phyloP scores from a whole-genome alignment of 2,329 filamentous ascomycete genomes.

The Elsinoe arachidis region DNA sequence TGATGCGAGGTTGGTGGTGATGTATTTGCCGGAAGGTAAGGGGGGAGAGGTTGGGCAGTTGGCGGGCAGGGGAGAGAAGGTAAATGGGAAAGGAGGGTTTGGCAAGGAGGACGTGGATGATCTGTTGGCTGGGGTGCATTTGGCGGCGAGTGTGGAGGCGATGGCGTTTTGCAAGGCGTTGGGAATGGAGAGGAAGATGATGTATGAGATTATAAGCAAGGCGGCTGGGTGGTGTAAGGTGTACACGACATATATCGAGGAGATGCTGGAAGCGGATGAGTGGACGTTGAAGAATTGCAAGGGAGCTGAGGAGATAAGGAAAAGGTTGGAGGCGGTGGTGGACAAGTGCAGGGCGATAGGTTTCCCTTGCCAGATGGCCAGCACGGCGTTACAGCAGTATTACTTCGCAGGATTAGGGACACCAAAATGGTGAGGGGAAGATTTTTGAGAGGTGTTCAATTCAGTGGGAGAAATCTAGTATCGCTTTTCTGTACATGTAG shows the following conservation, averaged over 20 bases:
- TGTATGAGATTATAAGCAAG: conserved; percentile 40
- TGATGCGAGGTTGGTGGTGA: conserved; percentile 48
- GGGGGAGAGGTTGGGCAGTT: conserved; percentile 25
- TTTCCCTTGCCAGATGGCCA: conserved; percentile 30
- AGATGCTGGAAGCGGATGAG: conserved; percentile 27
- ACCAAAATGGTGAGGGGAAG: conserved; percentile 12
- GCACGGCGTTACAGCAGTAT: conserved; percentile 28
- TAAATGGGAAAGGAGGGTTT: conserved; percentile 14
- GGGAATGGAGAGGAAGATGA: conserved; percentile 36
- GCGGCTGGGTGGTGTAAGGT: conserved; percentile 40
- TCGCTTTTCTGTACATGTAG: neutral
- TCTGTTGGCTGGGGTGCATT: conserved; percentile 39
- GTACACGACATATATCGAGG: conserved; percentile 32
- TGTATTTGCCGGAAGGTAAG: conserved; percentile 37
- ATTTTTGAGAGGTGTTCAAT: neutral
- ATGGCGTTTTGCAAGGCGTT: conserved; percentile 40
- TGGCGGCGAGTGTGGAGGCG: conserved; percentile 42
- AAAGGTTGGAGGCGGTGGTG: conserved; percentile 33
- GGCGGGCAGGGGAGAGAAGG: conserved; percentile 22
- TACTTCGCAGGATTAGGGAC: conserved; percentile 23
- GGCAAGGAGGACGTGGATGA: conserved; percentile 31
- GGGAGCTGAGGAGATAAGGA: conserved; percentile 31
- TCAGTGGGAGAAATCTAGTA: neutral
- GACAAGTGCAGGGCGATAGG: conserved; percentile 29
- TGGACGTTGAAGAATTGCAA: conserved; percentile 30